Evolutionary conservation across 495 filamentous ascomycete species (phyloP), one percentile per base, ranked within the genome.

Genomic region (Aspergillus sparsus): DNA sequence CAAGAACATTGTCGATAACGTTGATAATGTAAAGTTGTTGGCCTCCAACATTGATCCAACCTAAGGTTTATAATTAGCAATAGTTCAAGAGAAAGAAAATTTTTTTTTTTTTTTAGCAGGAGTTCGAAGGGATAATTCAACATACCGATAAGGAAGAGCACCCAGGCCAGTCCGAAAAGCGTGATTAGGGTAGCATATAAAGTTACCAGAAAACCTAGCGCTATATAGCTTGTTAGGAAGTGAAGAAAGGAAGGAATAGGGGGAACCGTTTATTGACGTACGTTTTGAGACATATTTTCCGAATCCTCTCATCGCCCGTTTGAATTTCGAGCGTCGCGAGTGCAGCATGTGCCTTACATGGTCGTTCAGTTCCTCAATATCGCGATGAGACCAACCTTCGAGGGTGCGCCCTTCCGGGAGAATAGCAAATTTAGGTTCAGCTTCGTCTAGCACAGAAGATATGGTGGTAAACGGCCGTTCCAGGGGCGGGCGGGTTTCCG

Each of bases 321-420:
- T 91, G 75, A 93, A 87, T 67, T 85, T 89, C 45, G 84, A 87
- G 12, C 88, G 79, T 37, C 82, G 81, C 12, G 90, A 93, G 71
- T 93, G 90, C 47, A 93, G 70, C 84, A 91, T 88, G 61, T 93
- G 90, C 39, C 90, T 78, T 21, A 93, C 89, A 69, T 90, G 85
- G 66, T 93, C 89, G 68, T 93, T 89, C 53, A 92, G 74, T 63
- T 89, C 83, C 52, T 80, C 79, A 64, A 87, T 85, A 54, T 93
- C 89, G 50, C 86, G 82, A 32, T 81, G 77, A 5, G 70, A 82
- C 89, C 89, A 93, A 15, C 84, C 88, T 33, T 87, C 79, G 2
- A 93, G 73, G 8, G 77, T 80, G 11, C 82, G 81, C 10, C 87
- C 85, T 34, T 90, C 83, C 18, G 77, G 76, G 3, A 80, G 54